These are phyloP conservation scores for Cyberlindnera samutprakarnensis DNA, from an alignment of 805 yeast species.

Conservation along the genomic window DNA sequence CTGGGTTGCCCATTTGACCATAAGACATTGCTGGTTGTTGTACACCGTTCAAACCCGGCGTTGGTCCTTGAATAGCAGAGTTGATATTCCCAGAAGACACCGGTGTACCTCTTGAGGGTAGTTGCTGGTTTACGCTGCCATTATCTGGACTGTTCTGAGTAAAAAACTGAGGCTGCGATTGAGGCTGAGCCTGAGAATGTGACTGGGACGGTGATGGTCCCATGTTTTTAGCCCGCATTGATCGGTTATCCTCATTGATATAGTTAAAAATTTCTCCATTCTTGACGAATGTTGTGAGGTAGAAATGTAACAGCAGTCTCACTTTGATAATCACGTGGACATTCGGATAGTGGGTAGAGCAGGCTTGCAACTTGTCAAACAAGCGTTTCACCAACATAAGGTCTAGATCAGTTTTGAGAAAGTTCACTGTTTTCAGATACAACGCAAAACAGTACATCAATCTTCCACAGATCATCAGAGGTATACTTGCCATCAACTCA, in stretches of 20 bases:
- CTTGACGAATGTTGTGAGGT: conserved; percentile 22
- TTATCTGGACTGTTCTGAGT: too few species aligned
- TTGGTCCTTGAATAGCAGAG: too few species aligned
- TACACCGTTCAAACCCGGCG: too few species aligned
- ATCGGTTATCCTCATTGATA: conserved; percentile 13
- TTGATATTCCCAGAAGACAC: too few species aligned
- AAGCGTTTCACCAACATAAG: conserved; percentile 9
- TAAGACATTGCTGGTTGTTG: too few species aligned
- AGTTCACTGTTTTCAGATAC: conserved; percentile 17
- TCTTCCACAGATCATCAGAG: conserved; percentile 20
- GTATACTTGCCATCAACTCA: conserved; percentile 12
- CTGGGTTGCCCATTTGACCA: too few species aligned
- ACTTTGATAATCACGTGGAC: conserved; percentile 18
- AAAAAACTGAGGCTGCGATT: too few species aligned
- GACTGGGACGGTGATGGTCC: conserved; percentile 1
- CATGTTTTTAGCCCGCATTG: too few species aligned
- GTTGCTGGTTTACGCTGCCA: too few species aligned
- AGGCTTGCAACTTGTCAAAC: conserved; percentile 11
- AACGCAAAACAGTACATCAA: conserved; percentile 23
- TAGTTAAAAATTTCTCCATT: conserved; percentile 18
- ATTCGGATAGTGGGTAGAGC: conserved; percentile 10
- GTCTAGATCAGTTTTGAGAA: conserved; percentile 14
- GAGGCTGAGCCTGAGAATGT: too few species aligned
- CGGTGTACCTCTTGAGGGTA: too few species aligned
- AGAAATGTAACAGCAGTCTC: conserved; percentile 19